Conservation (phyloP, 176 grass and related monocot species). For the Typha latifolia region DNA sequence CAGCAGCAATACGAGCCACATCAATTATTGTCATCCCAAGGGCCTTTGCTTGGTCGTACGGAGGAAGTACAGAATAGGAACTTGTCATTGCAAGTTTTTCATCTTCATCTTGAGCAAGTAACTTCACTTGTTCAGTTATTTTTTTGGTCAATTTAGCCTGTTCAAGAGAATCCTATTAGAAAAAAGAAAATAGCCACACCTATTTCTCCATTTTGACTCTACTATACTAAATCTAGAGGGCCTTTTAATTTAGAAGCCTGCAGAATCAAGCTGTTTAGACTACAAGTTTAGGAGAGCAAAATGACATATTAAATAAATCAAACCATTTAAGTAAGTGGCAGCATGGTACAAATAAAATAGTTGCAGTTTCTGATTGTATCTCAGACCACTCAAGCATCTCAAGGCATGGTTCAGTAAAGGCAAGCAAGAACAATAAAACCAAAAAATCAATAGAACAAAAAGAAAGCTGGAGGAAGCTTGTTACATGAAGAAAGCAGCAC, state of each 20-base stretch:
- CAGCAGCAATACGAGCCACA: constrained; percentile 65
- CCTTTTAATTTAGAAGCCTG: neutral
- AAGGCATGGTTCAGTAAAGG: too few relatives aligned
- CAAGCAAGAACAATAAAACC: too few relatives aligned
- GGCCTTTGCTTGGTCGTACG: constrained; percentile 81
- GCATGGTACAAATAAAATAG: too few relatives aligned
- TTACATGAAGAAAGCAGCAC: too few relatives aligned
- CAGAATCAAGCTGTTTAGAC: neutral
- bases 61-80: constrained; percentile 37
- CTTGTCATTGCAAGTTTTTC: constrained; percentile 44
- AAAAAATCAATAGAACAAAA: too few relatives aligned
- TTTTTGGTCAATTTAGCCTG: constrained; percentile 78
- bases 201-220: neutral
- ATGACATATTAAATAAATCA: too few relatives aligned
- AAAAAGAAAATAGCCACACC: neutral
- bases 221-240: neutral
- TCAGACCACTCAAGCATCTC: too few relatives aligned
- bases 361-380: too few relatives aligned
- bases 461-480: too few relatives aligned
- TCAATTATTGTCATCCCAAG: constrained; percentile 78
- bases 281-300: too few relatives aligned
- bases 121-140: constrained; percentile 91
- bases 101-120: constrained; percentile 77
- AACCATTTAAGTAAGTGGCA: too few relatives aligned
- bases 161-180: constrained; percentile 7